Evolutionary conservation across 2,329 filamentous ascomycete genomes (phyloP).

Genomic region (Macrophomina tecta): DNA sequence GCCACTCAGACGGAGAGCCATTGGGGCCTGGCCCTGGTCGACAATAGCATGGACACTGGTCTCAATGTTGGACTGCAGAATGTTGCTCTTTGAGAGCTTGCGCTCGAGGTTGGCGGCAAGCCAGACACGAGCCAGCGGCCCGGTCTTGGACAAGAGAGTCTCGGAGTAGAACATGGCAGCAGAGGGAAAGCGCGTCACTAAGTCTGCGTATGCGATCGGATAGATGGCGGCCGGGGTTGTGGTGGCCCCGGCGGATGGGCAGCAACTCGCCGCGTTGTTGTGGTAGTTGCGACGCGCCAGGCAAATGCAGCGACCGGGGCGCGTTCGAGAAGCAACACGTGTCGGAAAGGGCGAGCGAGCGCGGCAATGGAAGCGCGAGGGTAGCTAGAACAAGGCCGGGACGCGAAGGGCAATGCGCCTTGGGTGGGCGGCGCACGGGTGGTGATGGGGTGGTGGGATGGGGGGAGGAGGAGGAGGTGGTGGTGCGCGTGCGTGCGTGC

Average conservation of each 20-base stretch:
- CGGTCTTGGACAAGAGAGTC: slow-evolving; percentile 93
- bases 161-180: slow-evolving; percentile 95
- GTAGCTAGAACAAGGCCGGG: neutral
- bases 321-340: slow-evolving; percentile 23
- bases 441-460: slow-evolving; percentile 22
- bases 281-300: slow-evolving; percentile 25
- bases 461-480: slow-evolving; percentile 10
- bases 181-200: neutral
- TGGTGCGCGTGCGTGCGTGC: slow-evolving; percentile 6
- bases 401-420: neutral
- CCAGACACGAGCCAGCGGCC: slow-evolving; percentile 97
- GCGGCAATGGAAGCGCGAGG: neutral
- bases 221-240: neutral
- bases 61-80: slow-evolving; percentile 91
- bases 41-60: slow-evolving; percentile 96
- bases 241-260: slow-evolving; percentile 15
- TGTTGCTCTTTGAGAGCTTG: slow-evolving; percentile 96
- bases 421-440: neutral
- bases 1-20: slow-evolving; percentile 91
- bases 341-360: neutral
- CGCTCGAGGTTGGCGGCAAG: slow-evolving; percentile 97
- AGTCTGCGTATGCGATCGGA: neutral
- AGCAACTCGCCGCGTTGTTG: slow-evolving; percentile 27
- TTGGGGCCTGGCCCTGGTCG: slow-evolving; percentile 87
- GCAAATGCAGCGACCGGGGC: slow-evolving; percentile 23